Evolutionary conservation across 495 filamentous ascomycete species (phyloP).

Genomic region (Penicillium nucicola): DNA sequence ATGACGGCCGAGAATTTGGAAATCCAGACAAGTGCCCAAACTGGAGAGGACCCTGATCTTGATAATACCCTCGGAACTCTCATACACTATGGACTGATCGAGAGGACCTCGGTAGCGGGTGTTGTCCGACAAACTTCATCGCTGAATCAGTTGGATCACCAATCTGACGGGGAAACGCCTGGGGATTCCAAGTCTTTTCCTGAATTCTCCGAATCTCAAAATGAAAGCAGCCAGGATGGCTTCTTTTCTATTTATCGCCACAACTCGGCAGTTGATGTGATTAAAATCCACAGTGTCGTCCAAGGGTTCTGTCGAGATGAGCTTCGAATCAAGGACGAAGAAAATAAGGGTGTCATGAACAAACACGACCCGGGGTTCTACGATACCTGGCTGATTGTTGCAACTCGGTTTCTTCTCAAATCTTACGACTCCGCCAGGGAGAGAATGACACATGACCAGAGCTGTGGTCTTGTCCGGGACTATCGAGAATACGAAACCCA

Average conservation of each 20-base stretch:
- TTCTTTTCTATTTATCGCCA: constrained; percentile 44
- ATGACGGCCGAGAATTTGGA: constrained; percentile 52
- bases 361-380: constrained; percentile 29
- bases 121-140: constrained; percentile 32
- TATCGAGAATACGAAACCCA: constrained; percentile 70
- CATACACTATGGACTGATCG: constrained; percentile 68
- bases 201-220: constrained; percentile 34
- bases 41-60: constrained; percentile 57
- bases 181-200: constrained; percentile 23
- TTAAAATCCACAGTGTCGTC: constrained; percentile 74
- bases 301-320: constrained; percentile 76
- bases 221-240: constrained; percentile 48
- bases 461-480: constrained; percentile 64
- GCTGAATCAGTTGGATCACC: constrained; percentile 18
- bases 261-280: constrained; percentile 56
- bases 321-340: constrained; percentile 52
- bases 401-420: constrained; percentile 55
- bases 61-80: constrained; percentile 66
- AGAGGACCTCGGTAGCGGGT: constrained; percentile 43
- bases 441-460: constrained; percentile 52
- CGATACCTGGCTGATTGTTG: constrained; percentile 62
- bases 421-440: constrained; percentile 61
- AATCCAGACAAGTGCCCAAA: constrained; percentile 39
- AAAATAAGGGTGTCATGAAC: constrained; percentile 32
- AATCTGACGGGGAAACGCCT: constrained; percentile 19